Evolutionary conservation across 2,329 filamentous ascomycete genomes (phyloP).

Genomic region (Scytalidium lignicola): DNA sequence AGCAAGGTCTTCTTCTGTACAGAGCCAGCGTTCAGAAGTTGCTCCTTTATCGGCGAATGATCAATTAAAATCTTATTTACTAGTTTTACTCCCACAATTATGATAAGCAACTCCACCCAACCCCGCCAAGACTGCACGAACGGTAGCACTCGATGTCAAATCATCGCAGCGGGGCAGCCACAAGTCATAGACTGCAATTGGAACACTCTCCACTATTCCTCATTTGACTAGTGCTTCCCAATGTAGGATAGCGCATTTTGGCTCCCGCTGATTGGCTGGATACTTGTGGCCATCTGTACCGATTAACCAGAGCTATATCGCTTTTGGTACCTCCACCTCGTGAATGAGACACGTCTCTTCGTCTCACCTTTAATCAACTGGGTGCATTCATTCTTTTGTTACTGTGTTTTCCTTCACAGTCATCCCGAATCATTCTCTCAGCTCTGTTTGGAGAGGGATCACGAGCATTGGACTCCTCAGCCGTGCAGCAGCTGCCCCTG

Average conservation of each 20-base stretch:
- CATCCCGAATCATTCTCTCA: background rate
- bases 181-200: background rate
- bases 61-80: no score
- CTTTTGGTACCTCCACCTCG: background rate
- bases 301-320: background rate
- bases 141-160: background rate
- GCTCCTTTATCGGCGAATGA: no score
- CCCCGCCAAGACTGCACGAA: background rate
- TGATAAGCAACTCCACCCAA: background rate
- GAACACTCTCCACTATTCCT: background rate
- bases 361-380: background rate
- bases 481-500: background rate
- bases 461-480: background rate
- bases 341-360: background rate
- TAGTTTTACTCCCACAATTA: constrained; percentile 1
- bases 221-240: background rate
- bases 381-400: background rate
- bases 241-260: background rate
- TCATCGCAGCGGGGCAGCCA: background rate
- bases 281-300: background rate
- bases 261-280: background rate
- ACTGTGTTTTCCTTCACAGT: background rate
- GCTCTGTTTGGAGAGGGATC: background rate
- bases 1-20: no score
- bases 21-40: no score